Conservation (phyloP, 208 protist genomes). For the Leishmania lainsoni region DNA sequence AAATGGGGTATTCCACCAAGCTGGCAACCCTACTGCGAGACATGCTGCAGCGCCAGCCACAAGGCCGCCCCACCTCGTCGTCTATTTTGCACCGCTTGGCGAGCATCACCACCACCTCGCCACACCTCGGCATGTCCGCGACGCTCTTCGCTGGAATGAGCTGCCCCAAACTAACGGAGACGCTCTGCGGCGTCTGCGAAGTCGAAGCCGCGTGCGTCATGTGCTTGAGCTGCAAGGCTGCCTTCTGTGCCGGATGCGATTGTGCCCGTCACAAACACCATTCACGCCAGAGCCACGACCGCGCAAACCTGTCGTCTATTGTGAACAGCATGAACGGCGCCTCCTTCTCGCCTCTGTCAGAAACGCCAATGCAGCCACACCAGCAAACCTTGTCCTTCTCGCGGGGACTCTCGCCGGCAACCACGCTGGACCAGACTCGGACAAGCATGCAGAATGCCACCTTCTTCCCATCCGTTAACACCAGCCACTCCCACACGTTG, state of each 20-base stretch:
- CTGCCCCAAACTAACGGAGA: constrained; percentile 46
- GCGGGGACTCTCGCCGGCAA: constrained; percentile 28
- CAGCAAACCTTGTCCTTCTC: constrained; percentile 52
- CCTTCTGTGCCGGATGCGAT: constrained; percentile 74
- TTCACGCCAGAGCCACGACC: constrained; percentile 66
- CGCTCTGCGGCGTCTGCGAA: constrained; percentile 72
- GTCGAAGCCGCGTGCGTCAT: constrained; percentile 47
- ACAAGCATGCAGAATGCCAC: constrained; percentile 31
- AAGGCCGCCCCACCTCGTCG: constrained; percentile 56
- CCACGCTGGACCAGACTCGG: constrained; percentile 31
- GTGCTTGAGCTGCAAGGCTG: constrained; percentile 48
- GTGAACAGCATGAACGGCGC: constrained; percentile 22
- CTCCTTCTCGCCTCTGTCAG: constrained; percentile 16
- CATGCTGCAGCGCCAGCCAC: constrained; percentile 77
- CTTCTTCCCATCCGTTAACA: constrained; percentile 29
- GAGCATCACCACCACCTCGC: constrained; percentile 36
- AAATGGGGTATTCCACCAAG: constrained; percentile 66
- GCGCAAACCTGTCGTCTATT: constrained; percentile 33
- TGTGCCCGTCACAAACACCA: constrained; percentile 62
- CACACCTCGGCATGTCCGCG: constrained; percentile 36
- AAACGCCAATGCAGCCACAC: constrained; percentile 12
- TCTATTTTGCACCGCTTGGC: constrained; percentile 50
- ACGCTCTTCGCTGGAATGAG: constrained; percentile 53
- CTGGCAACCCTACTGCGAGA: constrained; percentile 61
- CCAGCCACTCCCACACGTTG: constrained; percentile 11